A percentile compares a stretch with the other conserved stretches of the same genome.
Conservation (phyloP, 305 asterid genomes). For the Plantago lanceolata region DNA sequence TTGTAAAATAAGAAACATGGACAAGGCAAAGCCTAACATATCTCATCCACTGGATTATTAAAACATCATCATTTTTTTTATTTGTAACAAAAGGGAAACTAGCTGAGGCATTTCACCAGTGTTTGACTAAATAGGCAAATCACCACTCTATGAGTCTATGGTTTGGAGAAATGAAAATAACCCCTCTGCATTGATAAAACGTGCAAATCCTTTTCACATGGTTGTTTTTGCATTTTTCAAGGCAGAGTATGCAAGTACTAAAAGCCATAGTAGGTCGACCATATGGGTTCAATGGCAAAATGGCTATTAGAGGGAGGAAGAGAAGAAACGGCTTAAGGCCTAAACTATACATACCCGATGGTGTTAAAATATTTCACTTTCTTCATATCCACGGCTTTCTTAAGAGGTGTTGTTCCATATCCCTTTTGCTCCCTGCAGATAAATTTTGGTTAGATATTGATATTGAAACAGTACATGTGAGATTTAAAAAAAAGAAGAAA, state of each 20-base stretch:
- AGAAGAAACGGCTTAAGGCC: not conserved
- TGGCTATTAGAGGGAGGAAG: not conserved
- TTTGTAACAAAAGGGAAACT: too few species aligned
- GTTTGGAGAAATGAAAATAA: too few species aligned
- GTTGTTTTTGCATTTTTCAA: too few species aligned
- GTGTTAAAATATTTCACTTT: slow-evolving; percentile 64
- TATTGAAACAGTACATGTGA: not conserved
- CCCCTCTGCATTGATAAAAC: too few species aligned
- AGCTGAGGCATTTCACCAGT: too few species aligned
- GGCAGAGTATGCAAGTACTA: too few species aligned
- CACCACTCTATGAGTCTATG: too few species aligned
- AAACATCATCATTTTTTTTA: too few species aligned
- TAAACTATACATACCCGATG: slow-evolving; percentile 54
- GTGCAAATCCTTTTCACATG: too few species aligned
- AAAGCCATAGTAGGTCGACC: too few species aligned
- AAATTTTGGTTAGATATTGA: slow-evolving; percentile 18
- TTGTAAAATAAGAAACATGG: not conserved
- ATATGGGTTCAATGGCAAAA: not conserved
- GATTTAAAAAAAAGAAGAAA: not conserved
- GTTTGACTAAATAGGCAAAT: too few species aligned
- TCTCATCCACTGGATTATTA: too few species aligned
- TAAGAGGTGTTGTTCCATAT: slow-evolving; percentile 74
- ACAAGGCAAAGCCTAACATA: not conserved
- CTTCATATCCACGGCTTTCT: slow-evolving; percentile 75
- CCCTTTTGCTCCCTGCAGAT: slow-evolving; percentile 73